Base-by-base conservation (phyloP, 1,284 basidiomycete genomes). In the Blastosporella zonata region DNA sequence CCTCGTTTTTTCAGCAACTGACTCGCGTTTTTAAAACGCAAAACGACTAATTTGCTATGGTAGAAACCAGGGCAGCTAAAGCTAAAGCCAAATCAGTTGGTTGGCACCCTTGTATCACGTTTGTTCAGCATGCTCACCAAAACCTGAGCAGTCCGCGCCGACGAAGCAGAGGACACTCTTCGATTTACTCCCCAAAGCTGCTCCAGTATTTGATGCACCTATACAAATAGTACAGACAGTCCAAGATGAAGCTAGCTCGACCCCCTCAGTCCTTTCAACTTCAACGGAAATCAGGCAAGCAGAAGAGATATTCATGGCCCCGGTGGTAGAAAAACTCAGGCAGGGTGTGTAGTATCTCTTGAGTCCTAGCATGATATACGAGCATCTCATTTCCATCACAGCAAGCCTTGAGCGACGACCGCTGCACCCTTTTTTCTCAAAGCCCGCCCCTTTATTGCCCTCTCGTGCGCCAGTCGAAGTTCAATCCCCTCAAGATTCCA, bases 111-210 rank as follows among this genome's bases (percentile, higher is more conserved):
- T 20, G 10, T 36, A 47, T 21, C 15, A 12, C 18, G 20, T 15
- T 38, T 35, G 38, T 45, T 21, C 37, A 25, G 33, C 29, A 35
- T 42, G 12, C 49, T 55, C 29, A 53, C 34, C 17, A 22, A n/a
- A 18, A 25, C 12, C 40, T 25, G 7, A 28, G 33, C 43, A 55
- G 53, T 29, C 46, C 15, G 43, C 35, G 45, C 9, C 46, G 17
- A 13, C 49, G 28, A 51, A 18, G 43, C 69, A 74, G 57, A 64
- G 58, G 52, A 71, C 70, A 2, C 54, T 73, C 1, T 53, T 71
- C 27, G 71, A 73, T 47, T 55, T 64, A n/a, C 68, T 69, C 8
- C 59, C 53, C 40, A 66, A 63, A 49, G 15, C 21, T 27, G 20
- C 8, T 9, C 18, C 17, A 9, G 1, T 10, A 15, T 6, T 15